A percentile compares a stretch with the other conserved stretches of the same genome.
These are phyloP conservation scores for Chlorella sp. DNA, from an alignment of 139 green algal species.

Conservation along the genomic window DNA sequence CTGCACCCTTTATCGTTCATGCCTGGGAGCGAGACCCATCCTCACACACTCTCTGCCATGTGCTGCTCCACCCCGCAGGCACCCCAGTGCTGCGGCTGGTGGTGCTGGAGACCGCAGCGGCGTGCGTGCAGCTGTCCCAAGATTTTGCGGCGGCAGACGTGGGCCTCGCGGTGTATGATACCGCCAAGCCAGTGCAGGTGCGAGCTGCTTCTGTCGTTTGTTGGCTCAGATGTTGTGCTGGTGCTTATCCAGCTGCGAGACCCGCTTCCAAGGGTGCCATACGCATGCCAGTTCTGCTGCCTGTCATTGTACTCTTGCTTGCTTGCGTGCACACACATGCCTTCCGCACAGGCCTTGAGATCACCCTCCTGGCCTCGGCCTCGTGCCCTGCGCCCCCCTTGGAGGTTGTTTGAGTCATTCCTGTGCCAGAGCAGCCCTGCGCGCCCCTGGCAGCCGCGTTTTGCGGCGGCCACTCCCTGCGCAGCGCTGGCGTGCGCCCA, in stretches of 20 bases:
- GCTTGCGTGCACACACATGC: too few relatives aligned
- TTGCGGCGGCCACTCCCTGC: slow-evolving; percentile 5
- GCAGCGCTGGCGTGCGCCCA: slow-evolving; percentile 14
- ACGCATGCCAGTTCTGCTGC: too few relatives aligned
- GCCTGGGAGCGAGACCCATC: too few relatives aligned
- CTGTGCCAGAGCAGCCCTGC: slow-evolving; percentile 48
- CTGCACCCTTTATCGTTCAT: too few relatives aligned
- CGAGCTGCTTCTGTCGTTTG: not conserved
- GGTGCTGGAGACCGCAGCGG: slow-evolving; percentile 14
- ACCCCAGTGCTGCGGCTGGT: slow-evolving; percentile 18
- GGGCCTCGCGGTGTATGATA: not conserved
- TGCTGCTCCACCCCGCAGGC: slow-evolving; percentile 5
- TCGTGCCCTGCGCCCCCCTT: not conserved
- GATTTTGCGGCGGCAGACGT: not conserved
- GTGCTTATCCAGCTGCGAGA: too few relatives aligned
- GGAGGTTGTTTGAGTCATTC: slow-evolving; percentile 58
- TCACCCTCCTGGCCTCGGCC: slow-evolving; percentile 39
- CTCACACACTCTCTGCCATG: not conserved
- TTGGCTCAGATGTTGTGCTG: too few relatives aligned
- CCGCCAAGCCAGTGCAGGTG: slow-evolving; percentile 19
- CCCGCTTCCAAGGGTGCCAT: too few relatives aligned
- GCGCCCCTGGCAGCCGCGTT: slow-evolving; percentile 15
- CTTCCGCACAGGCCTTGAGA: slow-evolving; percentile 53
- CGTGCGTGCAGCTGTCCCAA: slow-evolving; percentile 15
- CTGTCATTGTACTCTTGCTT: too few relatives aligned